phyloP scores from a whole-genome alignment of 441 rosid genomes.

The Eugenia klotzschiana region DNA sequence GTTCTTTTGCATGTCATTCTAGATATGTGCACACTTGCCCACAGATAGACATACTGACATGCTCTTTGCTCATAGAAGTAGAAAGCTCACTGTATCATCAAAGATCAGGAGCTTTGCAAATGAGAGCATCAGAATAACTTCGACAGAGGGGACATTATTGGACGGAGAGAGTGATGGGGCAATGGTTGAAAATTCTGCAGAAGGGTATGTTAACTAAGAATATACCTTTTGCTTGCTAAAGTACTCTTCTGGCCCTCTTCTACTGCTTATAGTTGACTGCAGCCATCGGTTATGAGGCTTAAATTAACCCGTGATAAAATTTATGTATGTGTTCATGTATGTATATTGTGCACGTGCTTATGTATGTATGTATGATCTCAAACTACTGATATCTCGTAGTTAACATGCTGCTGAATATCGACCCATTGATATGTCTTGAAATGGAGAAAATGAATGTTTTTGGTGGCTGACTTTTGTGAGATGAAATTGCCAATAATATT shows the following conservation, averaged over 20 bases:
- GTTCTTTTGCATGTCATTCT: neutral
- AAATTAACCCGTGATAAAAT: neutral
- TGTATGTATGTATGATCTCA: neutral
- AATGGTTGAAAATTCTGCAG: slow-evolving; percentile 13
- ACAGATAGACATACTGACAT: neutral
- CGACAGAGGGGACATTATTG: neutral
- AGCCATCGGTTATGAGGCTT: neutral
- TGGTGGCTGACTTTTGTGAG: neutral
- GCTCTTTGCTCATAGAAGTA: slow-evolving; percentile 15
- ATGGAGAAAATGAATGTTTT: neutral
- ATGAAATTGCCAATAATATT: neutral
- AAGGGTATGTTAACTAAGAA: slow-evolving; percentile 19
- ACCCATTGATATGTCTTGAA: neutral
- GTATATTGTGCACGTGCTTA: neutral
- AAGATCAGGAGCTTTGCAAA: slow-evolving; percentile 3
- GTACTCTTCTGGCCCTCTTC: neutral
- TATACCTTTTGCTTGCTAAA: neutral
- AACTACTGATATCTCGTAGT: neutral
- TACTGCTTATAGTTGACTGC: neutral
- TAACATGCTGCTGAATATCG: neutral
- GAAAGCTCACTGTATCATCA: slow-evolving; percentile 7
- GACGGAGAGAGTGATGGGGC: slow-evolving; percentile 6
- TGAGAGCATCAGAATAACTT: slow-evolving; percentile 8
- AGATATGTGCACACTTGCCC: neutral
- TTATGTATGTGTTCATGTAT: neutral